phyloP scores from a whole-genome alignment of 2,329 filamentous ascomycete species.

The Cytospora chrysosperma region DNA sequence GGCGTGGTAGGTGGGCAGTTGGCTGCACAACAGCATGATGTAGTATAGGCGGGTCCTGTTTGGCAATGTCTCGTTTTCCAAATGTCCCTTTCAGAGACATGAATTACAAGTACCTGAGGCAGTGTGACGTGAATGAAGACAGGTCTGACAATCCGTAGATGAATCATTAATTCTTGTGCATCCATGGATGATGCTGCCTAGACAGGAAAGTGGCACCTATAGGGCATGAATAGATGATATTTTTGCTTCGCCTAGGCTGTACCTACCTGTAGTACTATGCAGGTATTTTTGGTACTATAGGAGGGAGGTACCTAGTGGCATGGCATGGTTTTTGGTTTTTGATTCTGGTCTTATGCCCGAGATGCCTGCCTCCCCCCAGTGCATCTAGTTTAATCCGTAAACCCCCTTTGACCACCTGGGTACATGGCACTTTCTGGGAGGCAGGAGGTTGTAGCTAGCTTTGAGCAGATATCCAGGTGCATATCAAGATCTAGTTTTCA shows the following conservation, averaged over 20 bases:
- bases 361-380: background rate
- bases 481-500: background rate
- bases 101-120: background rate
- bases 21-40: background rate
- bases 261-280: background rate
- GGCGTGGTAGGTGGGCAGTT: background rate
- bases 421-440: background rate
- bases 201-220: background rate
- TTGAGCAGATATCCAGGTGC: background rate
- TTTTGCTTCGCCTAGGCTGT: background rate
- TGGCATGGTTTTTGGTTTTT: background rate
- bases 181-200: background rate
- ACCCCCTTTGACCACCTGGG: background rate
- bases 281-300: background rate
- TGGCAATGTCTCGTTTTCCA: background rate
- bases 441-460: background rate
- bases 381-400: background rate
- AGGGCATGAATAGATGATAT: background rate
- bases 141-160: background rate
- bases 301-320: background rate
- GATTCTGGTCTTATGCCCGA: background rate
- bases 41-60: background rate
- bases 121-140: background rate
- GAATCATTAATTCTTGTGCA: background rate
- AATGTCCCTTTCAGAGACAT: background rate